These are phyloP conservation scores for Phoma sp. DNA, from an alignment of 2,329 filamentous ascomycete genomes.

Conservation along the genomic window DNA sequence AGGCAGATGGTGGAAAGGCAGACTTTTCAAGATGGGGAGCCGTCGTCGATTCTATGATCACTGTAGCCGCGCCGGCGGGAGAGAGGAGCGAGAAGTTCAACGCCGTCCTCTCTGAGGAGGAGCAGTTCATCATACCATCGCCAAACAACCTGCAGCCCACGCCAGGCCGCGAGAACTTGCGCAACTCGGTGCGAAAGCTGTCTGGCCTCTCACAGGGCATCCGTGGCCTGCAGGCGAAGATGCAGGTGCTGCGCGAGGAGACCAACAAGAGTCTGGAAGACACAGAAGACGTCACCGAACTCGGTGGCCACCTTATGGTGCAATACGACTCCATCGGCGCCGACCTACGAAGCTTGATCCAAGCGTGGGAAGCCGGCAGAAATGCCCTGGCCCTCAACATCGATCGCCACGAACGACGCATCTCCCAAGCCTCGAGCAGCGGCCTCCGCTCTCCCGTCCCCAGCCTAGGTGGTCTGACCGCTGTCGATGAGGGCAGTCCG, in stretches of 20 bases:
- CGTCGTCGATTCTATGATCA: constrained; percentile 76
- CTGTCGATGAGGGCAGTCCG: constrained; percentile 61
- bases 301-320: constrained; percentile 78
- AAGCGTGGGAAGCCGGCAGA: constrained; percentile 69
- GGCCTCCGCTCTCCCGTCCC: constrained; percentile 57
- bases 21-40: constrained; percentile 82
- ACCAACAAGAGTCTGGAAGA: constrained; percentile 81
- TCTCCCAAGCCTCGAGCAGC: constrained; percentile 60
- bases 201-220: constrained; percentile 90
- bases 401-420: constrained; percentile 74
- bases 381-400: constrained; percentile 82
- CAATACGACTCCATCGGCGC: constrained; percentile 95
- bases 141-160: constrained; percentile 68
- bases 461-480: constrained; percentile 70
- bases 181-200: constrained; percentile 86
- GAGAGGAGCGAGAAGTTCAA: constrained; percentile 71
- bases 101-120: constrained; percentile 77
- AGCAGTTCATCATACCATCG: constrained; percentile 63
- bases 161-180: constrained; percentile 82
- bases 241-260: constrained; percentile 90
- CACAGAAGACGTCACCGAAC: constrained; percentile 71
- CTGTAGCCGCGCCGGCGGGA: constrained; percentile 67
- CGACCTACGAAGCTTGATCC: constrained; percentile 71
- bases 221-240: constrained; percentile 89
- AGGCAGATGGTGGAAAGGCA: constrained; percentile 77